Evolutionary conservation across 1,284 basidiomycete genomes (phyloP), one percentile per base, ranked within the genome.

Genomic region (Cutaneotrichosporon sp.): DNA sequence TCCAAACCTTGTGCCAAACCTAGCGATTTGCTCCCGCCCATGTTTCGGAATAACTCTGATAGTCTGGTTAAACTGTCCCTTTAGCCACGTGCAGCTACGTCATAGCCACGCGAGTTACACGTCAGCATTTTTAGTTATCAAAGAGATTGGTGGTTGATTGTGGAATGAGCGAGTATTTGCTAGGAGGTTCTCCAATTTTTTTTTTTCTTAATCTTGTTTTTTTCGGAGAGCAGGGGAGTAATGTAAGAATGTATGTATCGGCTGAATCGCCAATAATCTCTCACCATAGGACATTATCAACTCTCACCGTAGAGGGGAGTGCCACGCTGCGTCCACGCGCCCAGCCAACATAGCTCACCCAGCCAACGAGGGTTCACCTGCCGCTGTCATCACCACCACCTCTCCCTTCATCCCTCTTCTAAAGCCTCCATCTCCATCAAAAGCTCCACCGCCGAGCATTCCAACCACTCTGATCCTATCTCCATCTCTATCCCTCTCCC

Each of bases 401-500:
- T 19, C 33, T 35, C 33, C n/a, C 33, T 17, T 16, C n/a, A n/a
- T 37, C 35, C 26, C 6, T 12, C 4, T 20, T 22, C 16, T n/a
- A 29, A 8, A 25, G 20, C 45, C 11, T 27, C n/a, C 31, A 33
- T 11, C 34, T 8, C 17, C 16, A n/a, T 27, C 14, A 48, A 48
- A 48, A 48, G 46, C 37, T 48, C 46, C 12, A 44, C 25, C 20
- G 19, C 42, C 31, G 26, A 24, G 32, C 29, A 45, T 12, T 17
- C 11, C 19, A 33, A 25, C 22, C 44, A 20, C 31, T 29, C 27
- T n/a, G 39, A 24, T 16, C 7, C 22, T 42, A 42, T 32, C 16
- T 37, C 26, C 35, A 25, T 48, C 35, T 38, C 11, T 22, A 26
- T 26, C 17, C 34, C 16, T 25, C 33, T 7, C 12, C 20, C 44